A percentile compares a stretch with the other conserved stretches of the same genome.
Evolutionary conservation across 805 yeast genomes (phyloP).

Genomic region (Ogataea neopini): DNA sequence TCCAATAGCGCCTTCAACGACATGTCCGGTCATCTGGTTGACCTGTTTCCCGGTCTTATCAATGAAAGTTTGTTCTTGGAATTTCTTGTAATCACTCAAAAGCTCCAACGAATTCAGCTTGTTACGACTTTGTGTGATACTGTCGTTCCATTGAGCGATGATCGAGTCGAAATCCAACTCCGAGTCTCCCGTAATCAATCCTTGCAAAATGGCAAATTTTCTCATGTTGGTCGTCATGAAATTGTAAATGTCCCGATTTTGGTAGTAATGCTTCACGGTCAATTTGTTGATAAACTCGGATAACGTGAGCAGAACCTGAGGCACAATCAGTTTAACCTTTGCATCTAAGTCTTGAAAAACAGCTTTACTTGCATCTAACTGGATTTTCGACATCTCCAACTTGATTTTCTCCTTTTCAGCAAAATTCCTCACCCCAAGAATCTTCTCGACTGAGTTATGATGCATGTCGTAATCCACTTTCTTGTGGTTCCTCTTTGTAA

Average conservation of each 20-base stretch:
- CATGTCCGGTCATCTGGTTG: constrained; percentile 27
- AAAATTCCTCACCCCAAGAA: constrained; percentile 35
- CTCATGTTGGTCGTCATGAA: constrained; percentile 34
- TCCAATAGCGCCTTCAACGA: constrained; percentile 32
- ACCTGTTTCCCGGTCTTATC: constrained; percentile 31
- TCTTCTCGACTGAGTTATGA: constrained; percentile 40
- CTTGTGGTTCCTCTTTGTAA: constrained; percentile 46
- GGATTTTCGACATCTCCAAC: constrained; percentile 34
- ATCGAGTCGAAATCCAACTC: constrained; percentile 36
- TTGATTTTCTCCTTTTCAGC: constrained; percentile 42
- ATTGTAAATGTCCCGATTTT: constrained; percentile 39
- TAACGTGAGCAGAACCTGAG: constrained; percentile 45
- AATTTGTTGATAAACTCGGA: constrained; percentile 51
- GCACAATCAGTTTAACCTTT: constrained; percentile 43
- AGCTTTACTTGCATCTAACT: constrained; percentile 34
- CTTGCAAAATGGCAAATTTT: constrained; percentile 35
- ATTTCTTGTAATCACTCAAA: constrained; percentile 38
- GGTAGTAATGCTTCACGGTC: constrained; percentile 39
- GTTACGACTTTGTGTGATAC: constrained; percentile 37
- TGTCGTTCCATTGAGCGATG: constrained; percentile 39
- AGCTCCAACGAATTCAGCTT: constrained; percentile 42
- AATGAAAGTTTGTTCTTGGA: constrained; percentile 39
- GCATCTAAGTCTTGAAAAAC: constrained; percentile 40
- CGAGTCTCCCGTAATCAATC: constrained; percentile 24
- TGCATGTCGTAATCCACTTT: constrained; percentile 43